Base-by-base conservation (phyloP, 2,329 filamentous ascomycete species). In the Xylariaceae sp. region DNA sequence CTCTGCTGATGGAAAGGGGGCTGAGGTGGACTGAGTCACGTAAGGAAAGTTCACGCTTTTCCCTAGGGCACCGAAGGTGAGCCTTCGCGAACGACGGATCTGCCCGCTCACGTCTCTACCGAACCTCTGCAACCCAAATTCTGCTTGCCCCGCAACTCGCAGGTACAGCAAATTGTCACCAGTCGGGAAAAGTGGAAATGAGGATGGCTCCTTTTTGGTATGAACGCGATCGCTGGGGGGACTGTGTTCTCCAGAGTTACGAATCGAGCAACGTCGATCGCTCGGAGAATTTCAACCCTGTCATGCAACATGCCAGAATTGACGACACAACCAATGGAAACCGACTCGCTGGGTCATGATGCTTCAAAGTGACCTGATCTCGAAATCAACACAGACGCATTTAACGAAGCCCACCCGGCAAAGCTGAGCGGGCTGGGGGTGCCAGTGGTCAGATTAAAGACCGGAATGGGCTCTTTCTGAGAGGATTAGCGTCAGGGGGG, bases 321-420 rank as follows among this genome's bases (percentile, higher is more conserved):
- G 40, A 40, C 21, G 42, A 48, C 33, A 47, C 54, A 57, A 45
- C 52, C 55, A 58, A 55, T 58, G 47, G 48, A 51, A 58, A 55
- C 43, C 47, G 47, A 40, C 49, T 46, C 52, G 52, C 43, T 55
- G 52, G 52, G 55, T 52, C 49, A 51, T 46, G 52, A 55, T 55
- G 52, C 55, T 55, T 50, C 43, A 52, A 51, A 57, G 40, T 55
- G 55, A 55, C 42, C 52, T 58, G 55, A 58, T 58, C 48, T 46
- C 47, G 42, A 46, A 48, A 42, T 29, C 39, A 23, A 51, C 48
- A 52, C 16, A 13, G 16, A 37, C 35, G 13, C 50, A 26, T 42
- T 46, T 45, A 33, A 26, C 36, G 42, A 43, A 55, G 53, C 53
- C 45, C 49, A 57, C 50, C 53, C 44, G 48, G 50, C 39, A 47